phyloP scores from a whole-genome alignment of 352 stramenopile species.

The Saprolegnia parasitica region DNA sequence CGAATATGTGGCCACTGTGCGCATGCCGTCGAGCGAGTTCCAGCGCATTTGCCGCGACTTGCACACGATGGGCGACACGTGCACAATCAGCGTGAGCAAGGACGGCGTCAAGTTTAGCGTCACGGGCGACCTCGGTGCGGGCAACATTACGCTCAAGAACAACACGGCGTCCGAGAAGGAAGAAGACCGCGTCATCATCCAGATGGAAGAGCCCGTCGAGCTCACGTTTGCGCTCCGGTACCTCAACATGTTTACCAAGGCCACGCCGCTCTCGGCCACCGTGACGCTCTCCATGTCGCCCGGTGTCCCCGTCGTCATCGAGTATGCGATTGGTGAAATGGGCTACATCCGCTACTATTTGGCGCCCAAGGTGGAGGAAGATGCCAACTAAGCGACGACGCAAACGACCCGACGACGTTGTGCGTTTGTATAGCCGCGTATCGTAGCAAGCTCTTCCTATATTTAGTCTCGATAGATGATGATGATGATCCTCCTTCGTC shows the following conservation, averaged over 20 bases:
- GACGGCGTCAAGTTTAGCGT: constrained; percentile 98
- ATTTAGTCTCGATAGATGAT: constrained; percentile 23
- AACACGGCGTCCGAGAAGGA: constrained; percentile 85
- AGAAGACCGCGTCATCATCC: constrained; percentile 93
- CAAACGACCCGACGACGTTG: not conserved
- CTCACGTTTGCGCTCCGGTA: constrained; percentile 99
- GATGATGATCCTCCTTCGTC: not conserved
- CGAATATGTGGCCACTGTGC: constrained; percentile 95
- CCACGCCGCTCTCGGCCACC: constrained; percentile 90
- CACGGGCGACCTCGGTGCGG: constrained; percentile 93
- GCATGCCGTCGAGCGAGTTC: constrained; percentile 96
- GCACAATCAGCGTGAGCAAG: constrained; percentile 94
- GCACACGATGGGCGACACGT: constrained; percentile 98
- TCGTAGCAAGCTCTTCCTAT: constrained; percentile 21
- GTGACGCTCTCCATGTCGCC: constrained; percentile 97
- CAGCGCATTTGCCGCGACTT: constrained; percentile 98
- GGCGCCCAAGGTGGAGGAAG: constrained; percentile 99
- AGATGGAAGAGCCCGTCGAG: constrained; percentile 98
- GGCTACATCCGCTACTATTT: constrained; percentile 99
- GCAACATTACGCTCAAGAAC: constrained; percentile 93
- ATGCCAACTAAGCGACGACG: constrained; percentile 61
- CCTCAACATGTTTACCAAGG: constrained; percentile 99
- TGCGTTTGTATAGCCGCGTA: constrained; percentile 26
- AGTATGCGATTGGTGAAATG: constrained; percentile 97
- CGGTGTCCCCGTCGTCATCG: constrained; percentile 97